These are phyloP conservation scores for Neckera pumila DNA, from an alignment of 225 moss, liverwort and hornwort species.

Conservation along the genomic window DNA sequence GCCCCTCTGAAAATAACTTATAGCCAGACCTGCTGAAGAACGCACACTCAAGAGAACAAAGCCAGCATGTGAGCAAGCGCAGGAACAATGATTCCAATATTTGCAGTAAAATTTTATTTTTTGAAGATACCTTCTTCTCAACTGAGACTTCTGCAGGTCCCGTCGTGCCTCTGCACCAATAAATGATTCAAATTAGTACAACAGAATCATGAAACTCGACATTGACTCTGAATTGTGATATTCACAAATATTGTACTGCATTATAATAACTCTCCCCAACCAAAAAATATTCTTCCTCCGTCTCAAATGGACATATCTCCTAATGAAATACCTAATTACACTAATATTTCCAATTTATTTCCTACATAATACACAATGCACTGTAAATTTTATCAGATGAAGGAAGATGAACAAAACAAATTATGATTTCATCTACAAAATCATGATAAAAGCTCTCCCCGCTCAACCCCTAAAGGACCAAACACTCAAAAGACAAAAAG, in stretches of 20 bases:
- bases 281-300: neutral
- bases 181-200: neutral
- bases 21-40: neutral
- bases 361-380: neutral
- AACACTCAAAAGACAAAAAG: neutral
- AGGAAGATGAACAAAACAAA: no score
- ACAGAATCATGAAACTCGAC: neutral
- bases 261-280: neutral
- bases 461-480: neutral
- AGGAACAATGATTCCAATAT: neutral
- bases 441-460: neutral
- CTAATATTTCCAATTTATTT: no score
- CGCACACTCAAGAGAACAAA: neutral
- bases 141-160: conserved; percentile 52
- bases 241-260: neutral
- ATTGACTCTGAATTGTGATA: neutral
- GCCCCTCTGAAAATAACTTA: neutral
- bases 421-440: neutral
- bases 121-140: conserved; percentile 20
- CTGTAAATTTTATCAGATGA: neutral
- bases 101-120: neutral
- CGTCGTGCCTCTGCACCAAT: conserved; percentile 13
- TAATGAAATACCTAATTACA: no score
- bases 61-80: neutral
- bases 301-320: neutral